phyloP scores from a whole-genome alignment of 805 yeast species.

The Hanseniaspora thailandica region DNA sequence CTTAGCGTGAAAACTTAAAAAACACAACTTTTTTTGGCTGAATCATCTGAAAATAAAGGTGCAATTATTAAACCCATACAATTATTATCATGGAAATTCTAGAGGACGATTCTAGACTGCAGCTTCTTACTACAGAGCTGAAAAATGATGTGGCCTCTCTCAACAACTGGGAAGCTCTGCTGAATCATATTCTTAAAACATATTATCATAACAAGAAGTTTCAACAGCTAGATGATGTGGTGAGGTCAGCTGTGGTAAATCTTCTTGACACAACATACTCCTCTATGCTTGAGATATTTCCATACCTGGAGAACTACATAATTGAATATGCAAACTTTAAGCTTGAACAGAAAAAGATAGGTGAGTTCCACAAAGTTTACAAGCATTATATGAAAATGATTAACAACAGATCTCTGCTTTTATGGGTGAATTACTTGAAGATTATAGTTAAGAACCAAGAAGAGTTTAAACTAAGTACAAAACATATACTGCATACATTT shows the following conservation, averaged over 20 bases:
- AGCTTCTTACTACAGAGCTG: not conserved
- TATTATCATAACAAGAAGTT: conserved; percentile 17
- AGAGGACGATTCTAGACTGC: not conserved
- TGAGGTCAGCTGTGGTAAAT: not conserved
- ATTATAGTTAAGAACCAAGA: conserved; percentile 24
- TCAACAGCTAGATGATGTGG: conserved; percentile 1
- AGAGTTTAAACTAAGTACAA: conserved; percentile 17
- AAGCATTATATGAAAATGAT: conserved; percentile 20
- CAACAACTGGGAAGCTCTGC: conserved; percentile 26
- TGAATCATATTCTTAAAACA: conserved; percentile 20
- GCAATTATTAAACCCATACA: too few relatives aligned
- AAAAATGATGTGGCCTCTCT: conserved; percentile 20
- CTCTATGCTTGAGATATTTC: conserved; percentile 25
- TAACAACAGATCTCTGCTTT: conserved; percentile 25
- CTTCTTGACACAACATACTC: conserved; percentile 20
- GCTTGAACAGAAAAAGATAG: conserved; percentile 25
- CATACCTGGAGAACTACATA: conserved; percentile 27
- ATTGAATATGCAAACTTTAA: conserved; percentile 29
- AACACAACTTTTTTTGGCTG: too few relatives aligned
- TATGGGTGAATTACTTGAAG: conserved; percentile 27
- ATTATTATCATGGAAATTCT: not conserved
- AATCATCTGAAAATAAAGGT: too few relatives aligned
- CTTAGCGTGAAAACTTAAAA: too few relatives aligned
- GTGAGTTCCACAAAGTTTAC: conserved; percentile 23
- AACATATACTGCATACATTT: conserved; percentile 23